These are phyloP conservation scores for Leishmania major DNA, from an alignment of 208 protist genomes.

Conservation along the genomic window DNA sequence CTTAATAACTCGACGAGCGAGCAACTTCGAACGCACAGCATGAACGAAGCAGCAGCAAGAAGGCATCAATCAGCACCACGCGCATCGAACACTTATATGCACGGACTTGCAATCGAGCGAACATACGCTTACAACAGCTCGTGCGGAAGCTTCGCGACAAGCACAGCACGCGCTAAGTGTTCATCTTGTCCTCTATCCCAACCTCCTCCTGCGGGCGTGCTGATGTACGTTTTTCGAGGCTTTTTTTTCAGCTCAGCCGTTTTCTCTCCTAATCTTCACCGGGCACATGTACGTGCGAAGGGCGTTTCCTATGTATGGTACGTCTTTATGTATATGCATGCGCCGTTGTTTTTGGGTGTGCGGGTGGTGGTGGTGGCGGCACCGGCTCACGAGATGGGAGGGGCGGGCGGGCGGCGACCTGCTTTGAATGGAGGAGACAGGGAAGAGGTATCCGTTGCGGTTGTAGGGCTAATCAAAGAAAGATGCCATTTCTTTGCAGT, in stretches of 20 bases:
- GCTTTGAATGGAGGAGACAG: not conserved
- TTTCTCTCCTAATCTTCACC: not conserved
- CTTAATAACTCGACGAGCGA: not conserved
- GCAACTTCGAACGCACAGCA: not conserved
- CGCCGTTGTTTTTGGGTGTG: not conserved
- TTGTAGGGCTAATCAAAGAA: not conserved
- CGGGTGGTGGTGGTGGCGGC: too few species aligned
- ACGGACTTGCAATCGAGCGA: not conserved
- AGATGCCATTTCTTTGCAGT: not conserved
- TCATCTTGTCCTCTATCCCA: not conserved
- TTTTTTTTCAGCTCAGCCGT: not conserved
- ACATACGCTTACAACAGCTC: not conserved
- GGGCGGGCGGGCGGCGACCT: not conserved
- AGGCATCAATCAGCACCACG: not conserved
- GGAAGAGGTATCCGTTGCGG: not conserved
- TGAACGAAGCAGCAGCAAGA: not conserved
- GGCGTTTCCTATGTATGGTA: not conserved
- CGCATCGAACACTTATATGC: not conserved
- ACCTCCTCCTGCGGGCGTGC: not conserved
- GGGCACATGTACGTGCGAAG: not conserved
- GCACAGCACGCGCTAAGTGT: not conserved
- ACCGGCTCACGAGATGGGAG: not conserved
- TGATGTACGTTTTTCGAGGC: not conserved
- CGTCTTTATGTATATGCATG: not conserved
- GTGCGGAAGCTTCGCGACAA: not conserved